Conservation (phyloP, 352 stramenopile genomes). For the Stramenopiles sp. region DNA sequence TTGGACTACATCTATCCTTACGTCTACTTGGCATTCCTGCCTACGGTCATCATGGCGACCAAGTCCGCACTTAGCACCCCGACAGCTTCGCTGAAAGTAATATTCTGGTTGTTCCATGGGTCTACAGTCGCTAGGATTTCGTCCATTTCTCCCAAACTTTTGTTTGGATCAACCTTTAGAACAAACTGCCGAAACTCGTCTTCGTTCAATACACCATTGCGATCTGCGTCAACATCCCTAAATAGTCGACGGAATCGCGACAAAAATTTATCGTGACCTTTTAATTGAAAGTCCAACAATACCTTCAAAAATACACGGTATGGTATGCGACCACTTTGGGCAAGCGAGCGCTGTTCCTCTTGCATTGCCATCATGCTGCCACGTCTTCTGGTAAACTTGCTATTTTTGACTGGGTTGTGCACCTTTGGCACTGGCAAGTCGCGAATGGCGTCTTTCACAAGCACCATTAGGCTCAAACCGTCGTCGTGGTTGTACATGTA, state of each 20-base stretch:
- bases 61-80: background rate
- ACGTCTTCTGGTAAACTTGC: background rate
- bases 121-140: constrained; percentile 36
- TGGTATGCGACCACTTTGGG: constrained; percentile 18
- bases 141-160: constrained; percentile 22
- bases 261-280: constrained; percentile 39
- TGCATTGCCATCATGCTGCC: background rate
- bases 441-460: constrained; percentile 5
- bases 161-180: constrained; percentile 15
- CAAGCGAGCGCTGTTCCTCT: background rate
- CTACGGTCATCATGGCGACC: background rate
- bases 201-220: constrained; percentile 36
- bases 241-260: constrained; percentile 36
- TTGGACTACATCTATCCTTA: too few relatives aligned
- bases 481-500: constrained; percentile 51
- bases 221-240: constrained; percentile 31
- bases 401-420: background rate
- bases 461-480: constrained; percentile 25
- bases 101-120: constrained; percentile 40
- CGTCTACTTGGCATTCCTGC: too few relatives aligned
- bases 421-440: background rate
- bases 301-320: constrained; percentile 44
- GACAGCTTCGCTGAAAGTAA: constrained; percentile 42
- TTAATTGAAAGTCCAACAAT: constrained; percentile 44
- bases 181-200: constrained; percentile 23